These are phyloP conservation scores for Hibiscus tridactylites DNA, from an alignment of 345 rosid species.

Conservation along the genomic window DNA sequence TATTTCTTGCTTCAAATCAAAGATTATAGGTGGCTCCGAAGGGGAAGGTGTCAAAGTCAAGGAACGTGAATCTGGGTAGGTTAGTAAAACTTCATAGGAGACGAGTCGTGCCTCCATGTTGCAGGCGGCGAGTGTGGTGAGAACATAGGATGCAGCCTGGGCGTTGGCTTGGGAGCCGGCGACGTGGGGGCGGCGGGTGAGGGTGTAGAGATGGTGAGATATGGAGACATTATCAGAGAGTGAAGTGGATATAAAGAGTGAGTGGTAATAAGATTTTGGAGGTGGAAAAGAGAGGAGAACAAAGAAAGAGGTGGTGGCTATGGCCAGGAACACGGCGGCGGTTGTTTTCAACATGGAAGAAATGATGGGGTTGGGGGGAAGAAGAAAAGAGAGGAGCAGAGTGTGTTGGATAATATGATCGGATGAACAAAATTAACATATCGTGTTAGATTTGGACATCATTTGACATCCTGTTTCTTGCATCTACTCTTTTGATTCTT, in stretches of 20 bases:
- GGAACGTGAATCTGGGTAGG: slow-evolving; percentile 65
- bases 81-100: slow-evolving; percentile 52
- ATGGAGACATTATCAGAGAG: slow-evolving; percentile 54
- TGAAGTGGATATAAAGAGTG: slow-evolving; percentile 41
- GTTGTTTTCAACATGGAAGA: slow-evolving; percentile 23
- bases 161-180: slow-evolving; percentile 79
- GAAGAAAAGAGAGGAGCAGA: no score
- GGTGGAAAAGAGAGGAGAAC: slow-evolving; percentile 22
- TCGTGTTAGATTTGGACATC: no score
- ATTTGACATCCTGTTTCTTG: no score
- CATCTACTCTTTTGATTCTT: no score
- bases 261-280: slow-evolving; percentile 46
- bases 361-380: no score
- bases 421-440: no score
- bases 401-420: no score
- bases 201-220: slow-evolving; percentile 52
- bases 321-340: slow-evolving; percentile 24
- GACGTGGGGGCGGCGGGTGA: slow-evolving; percentile 73
- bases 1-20: slow-evolving; percentile 40
- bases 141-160: slow-evolving; percentile 54
- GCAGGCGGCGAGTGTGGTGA: slow-evolving; percentile 38
- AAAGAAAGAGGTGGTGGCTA: slow-evolving; percentile 35
- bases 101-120: slow-evolving; percentile 29
- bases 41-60: slow-evolving; percentile 29
- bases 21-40: slow-evolving; percentile 24